Base-by-base conservation (phyloP, 306 rosid genomes). In the Senna tora region DNA sequence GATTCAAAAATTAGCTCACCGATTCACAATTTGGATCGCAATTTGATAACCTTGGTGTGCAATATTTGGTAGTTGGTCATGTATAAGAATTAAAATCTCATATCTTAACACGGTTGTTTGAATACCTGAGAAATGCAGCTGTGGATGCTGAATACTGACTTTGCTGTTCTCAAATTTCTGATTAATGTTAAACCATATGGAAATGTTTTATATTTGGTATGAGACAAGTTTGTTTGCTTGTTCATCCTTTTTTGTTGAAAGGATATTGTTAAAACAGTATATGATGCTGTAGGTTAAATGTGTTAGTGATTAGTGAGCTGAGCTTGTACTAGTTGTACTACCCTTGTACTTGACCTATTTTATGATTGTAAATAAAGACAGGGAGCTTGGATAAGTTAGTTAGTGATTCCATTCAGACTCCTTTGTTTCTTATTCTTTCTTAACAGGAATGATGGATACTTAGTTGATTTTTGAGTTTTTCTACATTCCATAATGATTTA, bases 61-160 rank as follows among this genome's bases (percentile, higher is more conserved):
- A 46, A n/a, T 55, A 41, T 69, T n/a, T 56, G 61, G 58, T 49
- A 28, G 16, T 50, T 64, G 46, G 59, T 12, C 17, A 32, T 17
- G 15, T 16, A 67, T 46, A 46, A 16, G 25, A 43, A 65, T 16
- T 11, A 4, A 3, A 22, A 3, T 43, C 6, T 43, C 22, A 22
- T 1, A 13, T 16, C 5, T 38, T 8, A 43, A 13, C 0, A 3
- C 14, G 14, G 21, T 6, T 65, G 54, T 65, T 39, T 42, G 28
- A 69, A 15, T 39, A 36, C 20, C 69, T 25, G 58, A 34, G 46
- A 56, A 42, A 6, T 51, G 32, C 47, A 46, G 6, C n/a, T 50
- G 2, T 46, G 43, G 60, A 47, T 38, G 65, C 0, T 12, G 28
- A 59, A 59, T n/a, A n/a, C 52, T 14, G 3, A 9, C 43, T 14